Percentiles rank a stretch among this genome's conserved stretches.
phyloP scores from a whole-genome alignment of 2,329 filamentous ascomycete genomes.

The Hymenoscyphus scutula region DNA sequence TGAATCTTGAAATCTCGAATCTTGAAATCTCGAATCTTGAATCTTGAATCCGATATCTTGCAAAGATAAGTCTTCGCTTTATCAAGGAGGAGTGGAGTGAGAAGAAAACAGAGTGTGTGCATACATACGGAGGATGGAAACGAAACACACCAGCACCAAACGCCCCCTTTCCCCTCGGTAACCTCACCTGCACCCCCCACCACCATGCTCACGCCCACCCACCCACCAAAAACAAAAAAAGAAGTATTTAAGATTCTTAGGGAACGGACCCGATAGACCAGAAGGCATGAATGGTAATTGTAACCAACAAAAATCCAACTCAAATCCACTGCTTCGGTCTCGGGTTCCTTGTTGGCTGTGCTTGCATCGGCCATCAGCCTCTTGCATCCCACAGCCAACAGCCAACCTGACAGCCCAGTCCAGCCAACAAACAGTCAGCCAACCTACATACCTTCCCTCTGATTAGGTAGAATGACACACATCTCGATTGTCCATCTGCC shows the following conservation, averaged over 20 bases:
- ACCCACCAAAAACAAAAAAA: neutral
- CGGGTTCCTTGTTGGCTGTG: neutral
- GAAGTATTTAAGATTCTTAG: constrained; percentile 4
- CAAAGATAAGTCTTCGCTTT: too few relatives aligned
- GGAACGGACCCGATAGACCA: neutral
- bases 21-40: too few relatives aligned
- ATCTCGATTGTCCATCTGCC: neutral
- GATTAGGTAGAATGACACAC: too few relatives aligned
- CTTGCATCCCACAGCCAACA: neutral
- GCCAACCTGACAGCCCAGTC: neutral
- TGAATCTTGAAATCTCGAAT: neutral
- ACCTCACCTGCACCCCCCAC: neutral
- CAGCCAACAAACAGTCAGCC: too few relatives aligned
- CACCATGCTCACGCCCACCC: too few relatives aligned
- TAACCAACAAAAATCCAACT: neutral
- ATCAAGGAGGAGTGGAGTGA: neutral
- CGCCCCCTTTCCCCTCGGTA: neutral
- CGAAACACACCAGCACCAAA: too few relatives aligned
- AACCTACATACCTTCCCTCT: too few relatives aligned
- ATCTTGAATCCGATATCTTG: too few relatives aligned
- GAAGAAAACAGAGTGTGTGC: too few relatives aligned
- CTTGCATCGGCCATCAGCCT: neutral
- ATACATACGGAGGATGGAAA: neutral
- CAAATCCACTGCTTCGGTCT: neutral
- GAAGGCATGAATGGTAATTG: neutral